phyloP scores from a whole-genome alignment of 78 protist genomes.

The Cavenderia fasciculata region DNA sequence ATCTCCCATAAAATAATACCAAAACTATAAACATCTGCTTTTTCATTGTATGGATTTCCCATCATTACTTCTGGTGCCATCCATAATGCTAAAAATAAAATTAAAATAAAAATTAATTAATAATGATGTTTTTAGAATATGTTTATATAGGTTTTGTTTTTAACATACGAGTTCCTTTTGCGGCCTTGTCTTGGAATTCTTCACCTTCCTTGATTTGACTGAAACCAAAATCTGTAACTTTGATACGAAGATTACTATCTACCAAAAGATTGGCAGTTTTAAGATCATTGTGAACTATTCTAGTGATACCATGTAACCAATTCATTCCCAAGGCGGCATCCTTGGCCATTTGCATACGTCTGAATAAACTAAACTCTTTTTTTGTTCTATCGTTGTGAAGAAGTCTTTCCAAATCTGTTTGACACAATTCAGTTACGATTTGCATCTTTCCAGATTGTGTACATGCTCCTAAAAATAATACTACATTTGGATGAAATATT shows the following conservation, averaged over 20 bases:
- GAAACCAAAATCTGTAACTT: conserved; percentile 81
- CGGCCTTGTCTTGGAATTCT: conserved; percentile 76
- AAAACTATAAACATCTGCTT: conserved; percentile 82
- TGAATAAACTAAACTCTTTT: conserved; percentile 59
- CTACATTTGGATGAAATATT: conserved; percentile 85
- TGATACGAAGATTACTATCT: conserved; percentile 62
- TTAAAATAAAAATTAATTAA: background rate
- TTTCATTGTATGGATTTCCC: conserved; percentile 80
- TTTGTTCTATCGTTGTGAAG: conserved; percentile 56
- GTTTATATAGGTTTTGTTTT: background rate
- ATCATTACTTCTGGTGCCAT: conserved; percentile 87
- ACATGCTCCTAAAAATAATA: conserved; percentile 81
- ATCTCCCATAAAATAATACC: conserved; percentile 80
- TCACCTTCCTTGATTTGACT: conserved; percentile 77
- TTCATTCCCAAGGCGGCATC: conserved; percentile 87
- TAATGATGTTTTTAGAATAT: background rate
- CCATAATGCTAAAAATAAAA: conserved; percentile 55
- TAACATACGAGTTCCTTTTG: conserved; percentile 76
- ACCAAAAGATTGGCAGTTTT: conserved; percentile 78
- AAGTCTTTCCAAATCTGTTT: conserved; percentile 70
- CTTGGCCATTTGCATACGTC: conserved; percentile 78
- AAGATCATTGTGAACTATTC: conserved; percentile 78
- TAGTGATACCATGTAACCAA: conserved; percentile 84
- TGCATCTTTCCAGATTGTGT: conserved; percentile 75
- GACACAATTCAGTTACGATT: conserved; percentile 79